Conservation (phyloP, 176 grass and related monocot species). For the Eremochloa ophiuroides region DNA sequence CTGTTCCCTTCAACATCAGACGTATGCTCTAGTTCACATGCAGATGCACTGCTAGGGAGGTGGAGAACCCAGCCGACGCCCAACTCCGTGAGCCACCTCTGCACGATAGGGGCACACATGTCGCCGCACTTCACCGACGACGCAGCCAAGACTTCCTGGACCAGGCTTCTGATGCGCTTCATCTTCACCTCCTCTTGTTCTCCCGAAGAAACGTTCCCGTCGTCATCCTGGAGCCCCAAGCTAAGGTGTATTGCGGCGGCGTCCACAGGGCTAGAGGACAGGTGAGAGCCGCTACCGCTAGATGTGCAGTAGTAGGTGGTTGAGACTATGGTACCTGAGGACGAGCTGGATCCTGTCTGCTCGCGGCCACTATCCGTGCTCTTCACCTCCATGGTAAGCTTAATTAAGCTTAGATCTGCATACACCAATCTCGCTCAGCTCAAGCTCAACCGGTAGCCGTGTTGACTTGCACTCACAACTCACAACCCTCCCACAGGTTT, state of each 20-base stretch:
- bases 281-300: background rate
- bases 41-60: background rate
- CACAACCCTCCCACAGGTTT: no score
- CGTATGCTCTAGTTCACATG: background rate
- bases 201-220: background rate
- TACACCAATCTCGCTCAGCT: no score
- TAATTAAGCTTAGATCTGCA: no score
- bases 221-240: background rate
- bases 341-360: background rate
- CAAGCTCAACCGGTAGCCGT: no score
- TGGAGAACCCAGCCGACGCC: no score
- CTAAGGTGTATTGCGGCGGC: background rate
- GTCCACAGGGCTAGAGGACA: background rate
- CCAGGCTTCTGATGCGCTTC: background rate
- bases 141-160: background rate
- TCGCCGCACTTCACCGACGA: background rate
- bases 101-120: background rate
- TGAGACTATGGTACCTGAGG: background rate
- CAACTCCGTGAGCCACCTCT: background rate
- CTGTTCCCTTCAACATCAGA: background rate
- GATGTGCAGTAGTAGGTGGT: background rate
- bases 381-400: no score
- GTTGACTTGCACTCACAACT: no score
- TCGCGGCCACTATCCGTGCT: no score
- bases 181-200: background rate